Evolutionary conservation across 148 eudicot genomes (phyloP).

Genomic region (Polygonum maritimum): DNA sequence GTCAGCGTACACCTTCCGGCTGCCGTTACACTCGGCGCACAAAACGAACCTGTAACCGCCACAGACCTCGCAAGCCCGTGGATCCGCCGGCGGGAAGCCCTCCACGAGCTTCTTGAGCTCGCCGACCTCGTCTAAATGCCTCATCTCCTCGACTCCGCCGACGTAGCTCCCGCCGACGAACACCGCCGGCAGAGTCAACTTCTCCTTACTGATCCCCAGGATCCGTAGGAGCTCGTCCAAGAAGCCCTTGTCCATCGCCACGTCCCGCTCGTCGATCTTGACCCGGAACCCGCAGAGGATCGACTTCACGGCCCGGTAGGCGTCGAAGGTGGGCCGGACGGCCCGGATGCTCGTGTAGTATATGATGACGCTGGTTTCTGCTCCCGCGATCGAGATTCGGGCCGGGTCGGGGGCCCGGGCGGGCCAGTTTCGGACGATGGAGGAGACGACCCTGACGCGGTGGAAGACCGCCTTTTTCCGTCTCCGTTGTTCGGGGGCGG

Average conservation of each 20-base stretch:
- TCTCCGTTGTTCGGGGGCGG: background rate
- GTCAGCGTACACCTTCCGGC: slow-evolving; percentile 53
- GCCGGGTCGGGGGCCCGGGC: slow-evolving; percentile 8
- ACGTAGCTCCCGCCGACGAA: slow-evolving; percentile 61
- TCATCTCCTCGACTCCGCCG: slow-evolving; percentile 73
- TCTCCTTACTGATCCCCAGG: slow-evolving; percentile 18
- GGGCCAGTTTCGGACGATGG: slow-evolving; percentile 32
- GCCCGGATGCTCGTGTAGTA: slow-evolving; percentile 67
- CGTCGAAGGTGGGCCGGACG: slow-evolving; percentile 62
- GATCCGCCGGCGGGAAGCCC: slow-evolving; percentile 25
- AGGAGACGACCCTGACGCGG: slow-evolving; percentile 41
- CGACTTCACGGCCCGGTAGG: slow-evolving; percentile 45
- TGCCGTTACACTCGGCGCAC: slow-evolving; percentile 61
- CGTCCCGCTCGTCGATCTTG: slow-evolving; percentile 59
- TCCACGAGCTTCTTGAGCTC: slow-evolving; percentile 53
- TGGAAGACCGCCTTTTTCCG: slow-evolving; percentile 33
- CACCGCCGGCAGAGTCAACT: slow-evolving; percentile 45
- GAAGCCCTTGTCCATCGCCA: slow-evolving; percentile 53
- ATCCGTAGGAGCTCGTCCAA: slow-evolving; percentile 39
- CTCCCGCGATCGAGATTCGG: slow-evolving; percentile 20
- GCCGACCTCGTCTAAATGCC: slow-evolving; percentile 56
- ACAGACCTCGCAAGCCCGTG: slow-evolving; percentile 45
- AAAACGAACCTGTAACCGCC: slow-evolving; percentile 55
- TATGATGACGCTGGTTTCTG: slow-evolving; percentile 36
- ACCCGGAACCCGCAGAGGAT: slow-evolving; percentile 50